phyloP scores from a whole-genome alignment of 495 filamentous ascomycete genomes.

The Neurospora intermedia region DNA sequence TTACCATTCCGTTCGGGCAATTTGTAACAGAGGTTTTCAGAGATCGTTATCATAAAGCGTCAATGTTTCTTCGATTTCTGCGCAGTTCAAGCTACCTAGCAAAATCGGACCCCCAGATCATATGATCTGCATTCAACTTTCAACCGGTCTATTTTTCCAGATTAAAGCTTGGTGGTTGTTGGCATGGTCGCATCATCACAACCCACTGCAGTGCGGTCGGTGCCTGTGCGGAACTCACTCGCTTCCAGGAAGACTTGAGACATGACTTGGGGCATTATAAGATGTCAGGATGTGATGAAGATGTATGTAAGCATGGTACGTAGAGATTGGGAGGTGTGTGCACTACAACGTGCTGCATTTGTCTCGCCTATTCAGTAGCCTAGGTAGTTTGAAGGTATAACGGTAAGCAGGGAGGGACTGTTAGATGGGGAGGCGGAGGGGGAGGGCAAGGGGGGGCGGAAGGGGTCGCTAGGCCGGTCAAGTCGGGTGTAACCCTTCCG shows the following conservation, averaged over 20 bases:
- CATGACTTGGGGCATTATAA: conserved; percentile 10
- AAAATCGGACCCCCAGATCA: conserved; percentile 27
- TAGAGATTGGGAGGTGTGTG: background rate
- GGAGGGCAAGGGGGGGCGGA: background rate
- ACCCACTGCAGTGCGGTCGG: background rate
- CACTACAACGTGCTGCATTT: background rate
- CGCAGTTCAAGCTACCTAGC: conserved; percentile 17
- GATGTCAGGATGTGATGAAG: background rate
- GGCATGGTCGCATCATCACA: background rate
- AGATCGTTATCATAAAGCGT: background rate
- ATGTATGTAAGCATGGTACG: background rate
- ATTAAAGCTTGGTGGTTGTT: conserved; percentile 6
- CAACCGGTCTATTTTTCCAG: conserved; percentile 36
- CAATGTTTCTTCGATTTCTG: background rate
- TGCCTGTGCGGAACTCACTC: conserved; percentile 7
- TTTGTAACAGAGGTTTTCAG: background rate
- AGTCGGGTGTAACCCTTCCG: background rate
- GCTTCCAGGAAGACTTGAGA: conserved; percentile 9
- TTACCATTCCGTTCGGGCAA: background rate
- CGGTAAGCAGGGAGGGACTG: background rate
- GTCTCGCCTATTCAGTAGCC: background rate
- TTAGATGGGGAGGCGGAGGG: background rate
- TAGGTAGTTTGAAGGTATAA: background rate
- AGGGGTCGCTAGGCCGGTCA: background rate
- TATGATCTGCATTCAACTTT: conserved; percentile 35